Evolutionary conservation across 177 flowering plant species (phyloP), one percentile per base, ranked within the genome.

Genomic region (Vitis hybrid): DNA sequence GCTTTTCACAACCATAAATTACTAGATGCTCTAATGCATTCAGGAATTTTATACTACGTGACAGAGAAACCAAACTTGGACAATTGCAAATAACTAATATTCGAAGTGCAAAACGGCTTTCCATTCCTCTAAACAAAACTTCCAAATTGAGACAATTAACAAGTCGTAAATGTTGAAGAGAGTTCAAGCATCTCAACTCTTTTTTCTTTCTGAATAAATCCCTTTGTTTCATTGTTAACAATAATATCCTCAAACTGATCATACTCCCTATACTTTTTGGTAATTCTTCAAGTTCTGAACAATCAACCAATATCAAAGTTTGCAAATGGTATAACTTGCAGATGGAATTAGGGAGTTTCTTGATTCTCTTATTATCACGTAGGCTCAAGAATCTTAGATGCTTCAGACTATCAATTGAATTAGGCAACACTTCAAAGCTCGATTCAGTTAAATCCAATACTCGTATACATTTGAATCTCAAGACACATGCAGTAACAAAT

Each of bases 331-430:
- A 18, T 3, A 71, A 57, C 54, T 59, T 24, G 15, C 69, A 48
- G 1, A 75, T 10, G 40, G 55, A 50, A 12, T 56, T 3, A 50
- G 66, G 77, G 6, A 68, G 64, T 3, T 6, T 13, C 1, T 49
- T 27, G n/a, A 65, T 11, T 17, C 14, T n/a, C 2, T 35, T 1
- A 24, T 24, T 56, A 0, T 0, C 1, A 4, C 0, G 0, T 8
- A 71, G 11, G 17, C 17, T 12, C 14, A 66, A 51, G 52, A 35
- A 18, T 14, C 75, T 60, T 54, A 72, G 24, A 50, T 72, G 75
- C 51, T 60, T 66, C 7, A 67, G 11, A n/a, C 24, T 21, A 13
- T 55, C 52, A 11, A 72, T 60, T 2, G 60, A 21, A 60, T 12
- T 8, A 10, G 70, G 70, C n/a, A 72, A 10, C 0, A 0, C 30